Evolutionary conservation across 495 filamentous ascomycete genomes (phyloP), one percentile per base, ranked within the genome.

Genomic region (Bacidia gigantensis): DNA sequence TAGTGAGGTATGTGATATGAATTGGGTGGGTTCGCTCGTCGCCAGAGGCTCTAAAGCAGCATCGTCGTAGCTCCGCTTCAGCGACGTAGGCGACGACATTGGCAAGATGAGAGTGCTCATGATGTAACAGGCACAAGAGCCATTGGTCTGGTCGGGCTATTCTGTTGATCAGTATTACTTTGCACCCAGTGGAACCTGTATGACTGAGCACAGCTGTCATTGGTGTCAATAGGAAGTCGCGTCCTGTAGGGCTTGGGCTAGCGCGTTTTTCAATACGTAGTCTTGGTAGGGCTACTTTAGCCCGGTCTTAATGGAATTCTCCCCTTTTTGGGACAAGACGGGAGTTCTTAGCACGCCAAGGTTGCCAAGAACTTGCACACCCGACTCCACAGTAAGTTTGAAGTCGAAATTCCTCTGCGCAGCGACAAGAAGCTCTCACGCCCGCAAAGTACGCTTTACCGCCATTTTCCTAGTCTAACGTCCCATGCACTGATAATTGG

Each of bases 31-130:
- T 35, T 14, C 29, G 29, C 7, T 14, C 29, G 5, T 14, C 14
- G 29, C 7, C 29, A 35, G 5, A 7, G 5, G 29, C 29, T 35
- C 29, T 14, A 35, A 14, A 45, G 46, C 54, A 52, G 56, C 43
- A 49, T 62, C 54, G 26, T 46, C 50, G 55, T 46, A 60, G 7
- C 44, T 40, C 39, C 58, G 50, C 55, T 60, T 60, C 25, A 54
- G 43, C 35, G 54, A 43, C 18, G 49, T 51, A 20, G 58, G 58
- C 25, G 58, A 57, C 47, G 51, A 26, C 58, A 60, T 60, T 3
- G 55, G 46, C 14, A 51, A 40, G 17, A 51, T 42, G 12, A 60
- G 51, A 38, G 52, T 49, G 45, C 46, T 57, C 58, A 60, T 55
- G 24, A 29, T 3, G 0, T 47, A 11, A 17, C 14, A 5, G 14